phyloP scores from a whole-genome alignment of 257 asterid genomes.

The Solanum ahanhuiri region DNA sequence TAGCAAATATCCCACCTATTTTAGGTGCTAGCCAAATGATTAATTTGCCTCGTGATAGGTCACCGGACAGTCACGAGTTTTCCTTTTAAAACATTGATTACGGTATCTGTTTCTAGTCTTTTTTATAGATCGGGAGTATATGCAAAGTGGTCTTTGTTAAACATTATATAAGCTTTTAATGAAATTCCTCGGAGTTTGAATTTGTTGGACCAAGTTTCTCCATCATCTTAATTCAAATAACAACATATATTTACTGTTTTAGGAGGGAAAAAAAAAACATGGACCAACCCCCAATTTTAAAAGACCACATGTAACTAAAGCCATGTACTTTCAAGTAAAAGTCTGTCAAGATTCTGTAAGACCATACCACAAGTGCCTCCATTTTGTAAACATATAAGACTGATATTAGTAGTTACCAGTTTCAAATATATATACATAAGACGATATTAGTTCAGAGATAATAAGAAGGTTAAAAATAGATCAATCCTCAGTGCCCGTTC shows the following conservation, averaged over 20 bases:
- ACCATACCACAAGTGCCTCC: background rate
- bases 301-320: background rate
- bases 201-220: background rate
- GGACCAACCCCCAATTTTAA: background rate
- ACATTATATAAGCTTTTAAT: background rate
- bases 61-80: background rate
- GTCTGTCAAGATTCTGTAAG: background rate
- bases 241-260: background rate
- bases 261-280: background rate
- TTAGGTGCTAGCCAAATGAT: background rate
- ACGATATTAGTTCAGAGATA: background rate
- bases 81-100: background rate
- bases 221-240: background rate
- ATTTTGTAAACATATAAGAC: background rate
- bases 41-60: background rate
- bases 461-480: no score
- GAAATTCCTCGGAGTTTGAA: background rate
- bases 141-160: background rate
- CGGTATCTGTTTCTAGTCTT: background rate
- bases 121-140: background rate
- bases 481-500: background rate
- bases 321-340: background rate
- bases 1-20: background rate
- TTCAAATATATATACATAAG: background rate
- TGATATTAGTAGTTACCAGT: background rate